A percentile compares a stretch with the other conserved stretches of the same genome.
These are phyloP conservation scores for Eucalyptus polybractea DNA, from an alignment of 345 rosid genomes.

Conservation along the genomic window DNA sequence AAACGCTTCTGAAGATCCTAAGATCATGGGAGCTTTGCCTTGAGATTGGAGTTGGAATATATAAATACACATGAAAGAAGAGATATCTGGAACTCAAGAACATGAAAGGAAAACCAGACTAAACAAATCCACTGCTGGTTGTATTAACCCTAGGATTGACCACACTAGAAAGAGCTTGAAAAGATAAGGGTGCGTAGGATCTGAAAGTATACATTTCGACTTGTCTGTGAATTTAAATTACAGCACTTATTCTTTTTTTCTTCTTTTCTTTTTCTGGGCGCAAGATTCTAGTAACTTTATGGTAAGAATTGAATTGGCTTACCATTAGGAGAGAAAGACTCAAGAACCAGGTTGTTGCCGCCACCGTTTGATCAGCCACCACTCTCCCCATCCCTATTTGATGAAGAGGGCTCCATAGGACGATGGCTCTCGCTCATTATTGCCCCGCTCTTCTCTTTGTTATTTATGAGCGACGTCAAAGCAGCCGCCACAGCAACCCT, in stretches of 20 bases:
- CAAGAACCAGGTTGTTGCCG: constrained; percentile 4
- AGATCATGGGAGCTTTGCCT: background rate
- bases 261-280: background rate
- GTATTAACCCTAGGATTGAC: background rate
- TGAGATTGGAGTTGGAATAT: background rate
- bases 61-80: background rate
- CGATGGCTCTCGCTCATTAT: background rate
- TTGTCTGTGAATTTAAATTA: background rate
- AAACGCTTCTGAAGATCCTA: background rate
- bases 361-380: background rate
- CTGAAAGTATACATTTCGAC: background rate
- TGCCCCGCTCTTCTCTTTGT: constrained; percentile 9
- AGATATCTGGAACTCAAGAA: background rate
- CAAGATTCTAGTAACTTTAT: background rate
- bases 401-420: background rate
- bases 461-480: constrained; percentile 20
- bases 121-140: background rate
- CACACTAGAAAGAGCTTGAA: background rate
- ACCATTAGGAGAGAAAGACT: constrained; percentile 1
- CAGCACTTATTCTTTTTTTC: background rate
- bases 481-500: constrained; percentile 49
- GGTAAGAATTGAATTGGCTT: background rate
- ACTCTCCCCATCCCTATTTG: background rate
- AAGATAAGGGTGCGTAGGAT: background rate
- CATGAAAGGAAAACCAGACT: background rate